Conservation (phyloP, 2,329 filamentous ascomycete genomes). For the Fonsecaea nubica region DNA sequence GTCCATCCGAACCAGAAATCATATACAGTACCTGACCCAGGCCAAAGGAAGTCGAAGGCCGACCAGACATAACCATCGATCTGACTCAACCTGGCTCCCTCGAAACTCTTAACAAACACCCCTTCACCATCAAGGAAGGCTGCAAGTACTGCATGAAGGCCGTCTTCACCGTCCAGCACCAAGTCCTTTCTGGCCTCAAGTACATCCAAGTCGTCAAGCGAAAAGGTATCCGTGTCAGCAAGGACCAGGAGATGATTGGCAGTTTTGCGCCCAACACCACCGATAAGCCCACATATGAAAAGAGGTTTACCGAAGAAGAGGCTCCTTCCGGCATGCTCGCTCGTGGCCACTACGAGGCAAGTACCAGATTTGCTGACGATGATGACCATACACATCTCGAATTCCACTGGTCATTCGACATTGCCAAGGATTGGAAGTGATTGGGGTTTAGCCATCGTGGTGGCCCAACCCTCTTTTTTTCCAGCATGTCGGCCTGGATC, state of each 20-base stretch:
- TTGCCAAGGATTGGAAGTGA: conserved; percentile 89
- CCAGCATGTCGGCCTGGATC: not conserved
- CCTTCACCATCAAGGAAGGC: conserved; percentile 97
- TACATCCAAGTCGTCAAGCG: conserved; percentile 94
- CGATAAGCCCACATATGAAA: conserved; percentile 82
- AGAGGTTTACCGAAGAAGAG: conserved; percentile 83
- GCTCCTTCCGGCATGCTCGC: conserved; percentile 89
- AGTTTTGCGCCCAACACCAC: conserved; percentile 93
- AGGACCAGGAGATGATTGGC: conserved; percentile 98
- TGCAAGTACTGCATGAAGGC: conserved; percentile 93
- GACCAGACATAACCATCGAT: conserved; percentile 85
- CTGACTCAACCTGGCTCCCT: conserved; percentile 76
- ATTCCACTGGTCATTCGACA: conserved; percentile 97
- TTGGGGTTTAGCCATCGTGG: not conserved
- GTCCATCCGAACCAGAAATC: not conserved
- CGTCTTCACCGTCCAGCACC: conserved; percentile 93
- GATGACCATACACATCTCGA: conserved; percentile 87
- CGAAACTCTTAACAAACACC: conserved; percentile 81
- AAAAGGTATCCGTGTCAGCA: conserved; percentile 83
- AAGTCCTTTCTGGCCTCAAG: conserved; percentile 92
- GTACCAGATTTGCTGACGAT: conserved; percentile 92
- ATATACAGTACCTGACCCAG: conserved; percentile 7
- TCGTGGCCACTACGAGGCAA: conserved; percentile 86
- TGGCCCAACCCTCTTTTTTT: not conserved
- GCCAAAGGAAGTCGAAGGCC: conserved; percentile 73